Conservation (phyloP, 305 asterid species). For the Solanum hybrid region DNA sequence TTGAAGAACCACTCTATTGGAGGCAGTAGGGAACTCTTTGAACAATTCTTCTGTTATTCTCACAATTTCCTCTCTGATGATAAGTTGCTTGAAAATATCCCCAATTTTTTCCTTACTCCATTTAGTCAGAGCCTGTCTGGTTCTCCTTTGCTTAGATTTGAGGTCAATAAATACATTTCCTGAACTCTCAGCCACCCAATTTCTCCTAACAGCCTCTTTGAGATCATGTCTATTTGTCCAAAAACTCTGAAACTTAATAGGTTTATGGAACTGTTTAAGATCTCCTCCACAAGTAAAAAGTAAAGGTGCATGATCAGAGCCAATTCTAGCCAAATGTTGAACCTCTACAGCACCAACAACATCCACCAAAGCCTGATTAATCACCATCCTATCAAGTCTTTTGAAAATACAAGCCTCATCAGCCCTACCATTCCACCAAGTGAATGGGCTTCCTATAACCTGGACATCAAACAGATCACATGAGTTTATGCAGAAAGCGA, state of each 20-base stretch:
- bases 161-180: not conserved
- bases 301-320: not conserved
- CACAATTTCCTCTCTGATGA: not conserved
- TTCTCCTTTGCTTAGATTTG: not conserved
- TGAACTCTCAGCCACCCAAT: not conserved
- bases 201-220: not conserved
- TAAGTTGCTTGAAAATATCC: not conserved
- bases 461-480: not conserved
- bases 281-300: not conserved
- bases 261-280: not conserved
- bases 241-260: not conserved
- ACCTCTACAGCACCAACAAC: not conserved
- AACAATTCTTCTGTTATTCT: not conserved
- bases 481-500: not conserved
- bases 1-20: not conserved
- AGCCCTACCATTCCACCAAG: not conserved
- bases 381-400: not conserved
- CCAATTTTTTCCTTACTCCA: not conserved
- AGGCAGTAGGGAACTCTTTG: not conserved
- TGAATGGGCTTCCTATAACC: not conserved
- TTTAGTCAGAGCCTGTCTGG: not conserved
- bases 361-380: not conserved
- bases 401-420: not conserved
- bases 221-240: not conserved
- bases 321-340: not conserved